Percentiles rank a stretch among this genome's conserved stretches.
Conservation (phyloP, 2,329 filamentous ascomycete species). For the Cladorrhinum sp. region DNA sequence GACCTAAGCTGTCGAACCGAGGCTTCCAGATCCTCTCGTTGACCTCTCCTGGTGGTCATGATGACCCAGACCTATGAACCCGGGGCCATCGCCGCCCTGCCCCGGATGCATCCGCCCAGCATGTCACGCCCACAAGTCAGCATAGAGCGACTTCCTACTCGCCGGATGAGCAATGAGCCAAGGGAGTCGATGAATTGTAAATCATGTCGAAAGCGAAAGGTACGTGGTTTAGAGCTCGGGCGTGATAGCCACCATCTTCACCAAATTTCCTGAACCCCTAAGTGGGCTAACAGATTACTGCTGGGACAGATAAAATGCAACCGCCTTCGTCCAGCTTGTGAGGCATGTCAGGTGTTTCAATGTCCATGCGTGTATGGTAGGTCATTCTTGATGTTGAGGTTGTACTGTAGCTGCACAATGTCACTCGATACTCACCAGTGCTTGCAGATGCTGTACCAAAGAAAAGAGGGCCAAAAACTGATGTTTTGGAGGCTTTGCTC, state of each 20-base stretch:
- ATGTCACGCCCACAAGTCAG: constrained; percentile 76
- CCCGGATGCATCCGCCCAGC: constrained; percentile 46
- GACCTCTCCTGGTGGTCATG: constrained; percentile 32
- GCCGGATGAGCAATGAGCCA: constrained; percentile 69
- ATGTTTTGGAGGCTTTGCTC: constrained; percentile 78
- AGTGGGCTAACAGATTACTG: background rate
- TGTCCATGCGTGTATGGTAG: constrained; percentile 85
- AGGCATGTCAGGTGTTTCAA: constrained; percentile 86
- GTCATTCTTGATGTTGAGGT: constrained; percentile 26
- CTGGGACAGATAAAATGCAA: constrained; percentile 81
- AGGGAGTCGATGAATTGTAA: constrained; percentile 96
- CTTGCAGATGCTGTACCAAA: constrained; percentile 77
- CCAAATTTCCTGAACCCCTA: too few relatives aligned
- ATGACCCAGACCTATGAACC: constrained; percentile 40
- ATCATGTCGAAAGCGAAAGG: constrained; percentile 89
- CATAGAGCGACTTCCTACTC: constrained; percentile 73
- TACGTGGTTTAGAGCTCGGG: constrained; percentile 36
- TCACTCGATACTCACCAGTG: background rate
- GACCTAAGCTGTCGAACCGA: background rate
- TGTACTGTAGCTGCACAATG: background rate
- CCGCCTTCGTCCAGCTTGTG: constrained; percentile 76
- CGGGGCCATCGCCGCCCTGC: constrained; percentile 42
- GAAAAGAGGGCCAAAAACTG: constrained; percentile 85
- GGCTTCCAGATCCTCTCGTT: background rate
- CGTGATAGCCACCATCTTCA: background rate